Base-by-base conservation (phyloP, 495 filamentous ascomycete genomes). In the Usnea hakonensis region DNA sequence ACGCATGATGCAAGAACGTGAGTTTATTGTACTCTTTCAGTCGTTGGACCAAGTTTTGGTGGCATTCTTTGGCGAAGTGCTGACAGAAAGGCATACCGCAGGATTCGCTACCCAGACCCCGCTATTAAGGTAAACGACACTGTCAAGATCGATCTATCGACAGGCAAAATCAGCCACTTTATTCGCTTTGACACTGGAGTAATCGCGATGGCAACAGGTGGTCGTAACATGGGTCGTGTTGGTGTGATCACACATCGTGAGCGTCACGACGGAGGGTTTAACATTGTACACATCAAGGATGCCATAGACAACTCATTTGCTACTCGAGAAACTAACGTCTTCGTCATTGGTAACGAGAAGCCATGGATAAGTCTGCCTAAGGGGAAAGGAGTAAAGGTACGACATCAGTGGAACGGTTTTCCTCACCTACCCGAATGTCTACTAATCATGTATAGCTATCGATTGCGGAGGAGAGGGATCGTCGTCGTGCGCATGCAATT, bases 1-100 rank as follows among this genome's bases (percentile, higher is more conserved):
- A 97, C 95, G 90, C 95, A 97, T 87, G 94, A 98, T 90, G 94
- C 95, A 81, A 86, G 94, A 90, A 98, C 95, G 92, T 97, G 81
- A 94, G 92, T 89, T 77, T 88, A 79, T 85, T 86, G 87, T 84
- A 88, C 92, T 91, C 40, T 90, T 87, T 95, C 91, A 95, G 91
- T 86, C 91, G 91, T 95, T 95, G 90, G 91, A 91, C 89, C 90
- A 94, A 92, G 88, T 82, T 93, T 92, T 91, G 89, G 90, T 85
- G 80, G 86, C 67, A 69, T 68, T 66, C 63, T 65, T 67, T 67
- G 63, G 64, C 68, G 35, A 33, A 58, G 68, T 64, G 66, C 67
- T 70, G 58, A 71, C 58, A 23, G 26, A 14, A 55, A 37, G 28
- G 40, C 53, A 40, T 75, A 76, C 80, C 76, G 79, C 66, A 97